Evolutionary conservation across 768 basidiomycete genomes (phyloP).

Genomic region (Clathrus columnatus): DNA sequence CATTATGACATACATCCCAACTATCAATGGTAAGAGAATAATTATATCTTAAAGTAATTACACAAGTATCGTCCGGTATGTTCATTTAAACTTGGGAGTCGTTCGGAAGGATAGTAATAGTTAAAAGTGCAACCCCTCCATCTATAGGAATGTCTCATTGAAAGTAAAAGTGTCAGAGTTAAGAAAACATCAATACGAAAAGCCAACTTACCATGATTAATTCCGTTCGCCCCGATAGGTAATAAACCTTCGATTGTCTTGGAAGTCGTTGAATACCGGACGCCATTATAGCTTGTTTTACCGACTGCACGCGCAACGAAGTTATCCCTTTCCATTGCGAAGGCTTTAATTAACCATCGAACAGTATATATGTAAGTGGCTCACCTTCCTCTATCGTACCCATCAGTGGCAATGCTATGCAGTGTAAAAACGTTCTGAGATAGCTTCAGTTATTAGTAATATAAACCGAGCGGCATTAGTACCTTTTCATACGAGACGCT

Average conservation of each 20-base stretch:
- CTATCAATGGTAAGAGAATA: too few relatives aligned
- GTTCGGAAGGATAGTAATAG: constrained; percentile 40
- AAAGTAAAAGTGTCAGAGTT: background rate
- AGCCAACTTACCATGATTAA: constrained; percentile 40
- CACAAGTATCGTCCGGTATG: too few relatives aligned
- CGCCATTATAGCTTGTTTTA: constrained; percentile 30
- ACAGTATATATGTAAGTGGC: too few relatives aligned
- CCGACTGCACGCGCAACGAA: too few relatives aligned
- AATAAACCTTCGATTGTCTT: constrained; percentile 46
- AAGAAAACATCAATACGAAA: background rate
- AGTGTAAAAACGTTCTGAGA: constrained; percentile 17
- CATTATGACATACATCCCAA: too few relatives aligned
- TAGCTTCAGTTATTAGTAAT: background rate
- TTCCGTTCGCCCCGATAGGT: constrained; percentile 37
- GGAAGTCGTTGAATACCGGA: constrained; percentile 38
- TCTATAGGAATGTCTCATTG: constrained; percentile 49
- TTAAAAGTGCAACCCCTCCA: constrained; percentile 46
- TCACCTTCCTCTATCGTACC: constrained; percentile 26
- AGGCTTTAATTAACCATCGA: too few relatives aligned
- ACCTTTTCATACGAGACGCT: constrained; percentile 9
- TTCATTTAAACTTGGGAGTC: too few relatives aligned
- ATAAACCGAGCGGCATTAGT: background rate
- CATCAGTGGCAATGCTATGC: constrained; percentile 21
- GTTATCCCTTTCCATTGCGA: too few relatives aligned
- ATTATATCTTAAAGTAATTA: too few relatives aligned